phyloP scores from a whole-genome alignment of 768 basidiomycete genomes.

The Boletellus ananiceps region DNA sequence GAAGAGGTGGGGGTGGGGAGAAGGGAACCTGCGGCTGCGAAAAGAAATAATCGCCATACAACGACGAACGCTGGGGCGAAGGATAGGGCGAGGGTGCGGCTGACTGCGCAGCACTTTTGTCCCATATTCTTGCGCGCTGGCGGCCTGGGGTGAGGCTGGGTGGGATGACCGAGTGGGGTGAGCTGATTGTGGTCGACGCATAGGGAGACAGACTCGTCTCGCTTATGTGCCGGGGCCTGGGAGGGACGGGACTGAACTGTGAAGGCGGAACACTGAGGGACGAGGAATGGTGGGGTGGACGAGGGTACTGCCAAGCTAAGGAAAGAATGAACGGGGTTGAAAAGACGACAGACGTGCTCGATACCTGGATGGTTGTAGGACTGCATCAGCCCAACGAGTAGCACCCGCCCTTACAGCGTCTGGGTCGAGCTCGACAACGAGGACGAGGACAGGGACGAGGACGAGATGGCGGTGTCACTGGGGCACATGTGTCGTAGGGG shows the following conservation, averaged over 20 bases:
- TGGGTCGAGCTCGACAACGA: neutral
- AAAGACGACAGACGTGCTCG: neutral
- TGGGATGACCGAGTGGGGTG: conserved; percentile 16
- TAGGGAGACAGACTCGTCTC: conserved; percentile 8
- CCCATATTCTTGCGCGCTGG: conserved; percentile 21
- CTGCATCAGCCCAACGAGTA: conserved; percentile 18
- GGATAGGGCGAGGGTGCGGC: conserved; percentile 6
- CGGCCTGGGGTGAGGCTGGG: conserved; percentile 23
- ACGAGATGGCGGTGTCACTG: neutral
- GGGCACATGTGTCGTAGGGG: too few relatives aligned
- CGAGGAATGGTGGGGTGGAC: conserved; percentile 17
- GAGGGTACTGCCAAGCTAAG: conserved; percentile 18
- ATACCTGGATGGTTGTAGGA: conserved; percentile 32
- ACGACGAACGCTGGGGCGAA: conserved; percentile 11
- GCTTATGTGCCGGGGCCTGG: conserved; percentile 22
- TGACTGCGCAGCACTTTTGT: conserved; percentile 10
- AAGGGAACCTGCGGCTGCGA: conserved; percentile 14
- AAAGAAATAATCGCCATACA: conserved; percentile 30
- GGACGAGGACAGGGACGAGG: neutral
- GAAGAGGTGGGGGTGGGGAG: conserved; percentile 28
- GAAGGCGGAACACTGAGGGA: conserved; percentile 18
- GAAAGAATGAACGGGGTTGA: conserved; percentile 2
- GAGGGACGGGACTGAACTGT: neutral
- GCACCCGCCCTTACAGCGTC: too few relatives aligned
- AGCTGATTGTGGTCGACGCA: neutral